These are phyloP conservation scores for Aspergillus tubingensis DNA, from an alignment of 2,329 filamentous ascomycete species.

Conservation along the genomic window DNA sequence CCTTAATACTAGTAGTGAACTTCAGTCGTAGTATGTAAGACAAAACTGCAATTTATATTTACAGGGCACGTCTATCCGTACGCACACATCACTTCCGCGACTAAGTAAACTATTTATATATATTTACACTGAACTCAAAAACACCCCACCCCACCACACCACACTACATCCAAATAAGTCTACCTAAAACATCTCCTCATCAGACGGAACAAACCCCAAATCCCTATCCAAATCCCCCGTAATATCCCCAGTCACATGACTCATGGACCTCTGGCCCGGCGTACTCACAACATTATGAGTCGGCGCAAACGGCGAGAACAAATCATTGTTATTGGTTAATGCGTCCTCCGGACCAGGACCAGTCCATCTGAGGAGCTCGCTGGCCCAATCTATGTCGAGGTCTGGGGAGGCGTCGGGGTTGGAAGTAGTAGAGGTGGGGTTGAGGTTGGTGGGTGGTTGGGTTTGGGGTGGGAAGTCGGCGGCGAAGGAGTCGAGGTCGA, in stretches of 20 bases:
- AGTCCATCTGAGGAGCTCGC: constrained; percentile 30
- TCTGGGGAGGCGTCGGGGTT: constrained; percentile 11
- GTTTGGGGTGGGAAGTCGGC: constrained; percentile 15
- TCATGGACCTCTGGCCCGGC: neutral
- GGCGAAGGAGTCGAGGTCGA: constrained; percentile 29
- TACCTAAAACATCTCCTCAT: constrained; percentile 31
- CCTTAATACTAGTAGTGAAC: too few relatives aligned
- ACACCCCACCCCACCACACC: neutral
- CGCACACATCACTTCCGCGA: neutral
- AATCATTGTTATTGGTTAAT: neutral
- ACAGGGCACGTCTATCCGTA: too few relatives aligned
- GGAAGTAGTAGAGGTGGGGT: constrained; percentile 1
- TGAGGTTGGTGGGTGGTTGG: neutral
- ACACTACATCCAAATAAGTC: neutral
- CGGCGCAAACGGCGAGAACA: neutral
- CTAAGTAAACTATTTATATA: neutral
- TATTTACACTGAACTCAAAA: neutral
- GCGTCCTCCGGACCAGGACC: constrained; percentile 18
- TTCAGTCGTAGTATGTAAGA: too few relatives aligned
- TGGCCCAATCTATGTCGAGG: constrained; percentile 33
- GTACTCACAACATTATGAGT: constrained; percentile 10
- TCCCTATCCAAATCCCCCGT: constrained; percentile 43
- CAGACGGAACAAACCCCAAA: constrained; percentile 34
- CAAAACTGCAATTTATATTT: too few relatives aligned
- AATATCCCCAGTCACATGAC: constrained; percentile 25